Percentiles rank a stretch among this genome's conserved stretches.
Evolutionary conservation across 2,329 filamentous ascomycete genomes (phyloP).

Genomic region (Orbilia brochopaga): DNA sequence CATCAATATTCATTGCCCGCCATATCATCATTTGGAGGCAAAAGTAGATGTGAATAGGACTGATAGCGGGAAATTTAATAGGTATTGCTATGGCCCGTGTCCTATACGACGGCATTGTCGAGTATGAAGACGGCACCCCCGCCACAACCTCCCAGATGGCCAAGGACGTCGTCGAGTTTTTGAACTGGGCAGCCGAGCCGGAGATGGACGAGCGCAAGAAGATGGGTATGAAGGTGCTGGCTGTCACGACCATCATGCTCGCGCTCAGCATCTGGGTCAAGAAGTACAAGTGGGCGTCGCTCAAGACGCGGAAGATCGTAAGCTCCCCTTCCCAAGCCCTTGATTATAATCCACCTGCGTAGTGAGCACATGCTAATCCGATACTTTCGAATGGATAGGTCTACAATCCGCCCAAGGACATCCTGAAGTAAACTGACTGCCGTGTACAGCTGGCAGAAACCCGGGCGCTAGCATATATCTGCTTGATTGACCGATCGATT

Average conservation of each 20-base stretch:
- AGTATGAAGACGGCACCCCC: conserved; percentile 95
- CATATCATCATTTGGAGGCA: neutral
- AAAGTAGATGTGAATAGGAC: no score
- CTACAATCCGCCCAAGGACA: conserved; percentile 54
- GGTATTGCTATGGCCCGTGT: conserved; percentile 97
- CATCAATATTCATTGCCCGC: no score
- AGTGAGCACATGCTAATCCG: conserved; percentile 52
- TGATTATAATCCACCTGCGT: conserved; percentile 57
- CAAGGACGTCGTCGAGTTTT: conserved; percentile 98
- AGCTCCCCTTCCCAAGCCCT: conserved; percentile 17
- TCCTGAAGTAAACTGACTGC: conserved; percentile 8
- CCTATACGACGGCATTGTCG: conserved; percentile 93
- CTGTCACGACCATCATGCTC: conserved; percentile 77
- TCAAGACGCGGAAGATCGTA: conserved; percentile 91
- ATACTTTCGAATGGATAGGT: conserved; percentile 44
- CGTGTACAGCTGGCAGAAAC: neutral
- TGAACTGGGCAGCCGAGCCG: conserved; percentile 98
- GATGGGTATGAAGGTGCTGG: conserved; percentile 97
- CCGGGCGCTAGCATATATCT: neutral
- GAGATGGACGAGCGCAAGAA: conserved; percentile 99
- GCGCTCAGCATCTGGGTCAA: conserved; percentile 96
- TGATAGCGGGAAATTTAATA: conserved; percentile 50
- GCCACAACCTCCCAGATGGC: conserved; percentile 98
- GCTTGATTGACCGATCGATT: conserved; percentile 24
- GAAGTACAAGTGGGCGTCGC: conserved; percentile 97